phyloP scores from a whole-genome alignment of 805 yeast species.

The Ogataea ganodermae region DNA sequence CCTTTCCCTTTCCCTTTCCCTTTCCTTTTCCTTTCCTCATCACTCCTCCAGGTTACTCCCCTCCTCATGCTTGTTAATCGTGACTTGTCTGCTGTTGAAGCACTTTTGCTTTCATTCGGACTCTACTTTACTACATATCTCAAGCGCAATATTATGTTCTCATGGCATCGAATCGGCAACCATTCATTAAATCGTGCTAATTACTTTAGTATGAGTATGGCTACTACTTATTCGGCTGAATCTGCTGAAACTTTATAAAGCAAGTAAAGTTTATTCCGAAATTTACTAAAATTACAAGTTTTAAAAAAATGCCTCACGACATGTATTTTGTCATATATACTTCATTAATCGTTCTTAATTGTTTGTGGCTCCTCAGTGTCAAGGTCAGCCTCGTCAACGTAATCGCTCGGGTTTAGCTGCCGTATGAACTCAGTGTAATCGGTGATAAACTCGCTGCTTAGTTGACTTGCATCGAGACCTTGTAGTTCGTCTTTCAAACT shows the following conservation, averaged over 20 bases:
- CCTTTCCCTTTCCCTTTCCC: not conserved
- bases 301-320: not conserved
- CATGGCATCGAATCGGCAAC: not conserved
- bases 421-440: conserved; percentile 91
- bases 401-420: conserved; percentile 50
- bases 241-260: too few relatives aligned
- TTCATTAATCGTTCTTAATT: conserved; percentile 3
- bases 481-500: conserved; percentile 69
- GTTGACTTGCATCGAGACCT: conserved; percentile 88
- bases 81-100: too few relatives aligned
- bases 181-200: too few relatives aligned
- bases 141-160: conserved; percentile 3
- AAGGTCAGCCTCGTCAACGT: conserved; percentile 6
- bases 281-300: too few relatives aligned
- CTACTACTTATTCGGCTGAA: not conserved
- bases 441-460: conserved; percentile 82
- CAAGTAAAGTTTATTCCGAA: too few relatives aligned
- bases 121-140: not conserved
- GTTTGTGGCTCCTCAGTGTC: not conserved
- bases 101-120: not conserved
- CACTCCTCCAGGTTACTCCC: not conserved
- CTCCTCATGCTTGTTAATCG: not conserved
- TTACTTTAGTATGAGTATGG: not conserved
- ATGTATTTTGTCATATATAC: not conserved
- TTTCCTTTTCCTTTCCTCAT: not conserved